A percentile compares a stretch with the other conserved stretches of the same genome.
phyloP scores from a whole-genome alignment of 768 basidiomycete genomes.

The Rhizopogon vulgaris region DNA sequence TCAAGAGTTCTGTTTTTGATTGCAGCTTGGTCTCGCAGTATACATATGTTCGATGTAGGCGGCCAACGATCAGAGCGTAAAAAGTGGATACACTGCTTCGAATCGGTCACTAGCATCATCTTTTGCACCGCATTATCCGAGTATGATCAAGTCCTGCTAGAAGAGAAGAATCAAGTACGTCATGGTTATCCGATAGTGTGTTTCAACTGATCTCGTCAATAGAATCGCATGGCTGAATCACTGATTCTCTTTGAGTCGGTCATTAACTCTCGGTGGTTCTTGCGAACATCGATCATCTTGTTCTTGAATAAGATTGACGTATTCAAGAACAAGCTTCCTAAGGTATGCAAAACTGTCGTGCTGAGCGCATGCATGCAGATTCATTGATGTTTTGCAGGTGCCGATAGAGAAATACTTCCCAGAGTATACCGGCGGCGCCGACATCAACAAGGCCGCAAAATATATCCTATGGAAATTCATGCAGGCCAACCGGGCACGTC shows the following conservation, averaged over 20 bases:
- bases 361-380: neutral
- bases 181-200: neutral
- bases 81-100: slow-evolving; percentile 79
- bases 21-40: slow-evolving; percentile 20
- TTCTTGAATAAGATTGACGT: slow-evolving; percentile 72
- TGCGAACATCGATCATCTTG: slow-evolving; percentile 58
- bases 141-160: slow-evolving; percentile 68
- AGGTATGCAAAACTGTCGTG: slow-evolving; percentile 19
- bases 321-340: slow-evolving; percentile 68
- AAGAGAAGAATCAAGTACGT: slow-evolving; percentile 38
- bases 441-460: slow-evolving; percentile 92
- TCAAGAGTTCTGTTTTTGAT: neutral
- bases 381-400: slow-evolving; percentile 34
- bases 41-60: slow-evolving; percentile 75
- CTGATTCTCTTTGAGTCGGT: slow-evolving; percentile 71
- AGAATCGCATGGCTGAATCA: slow-evolving; percentile 77
- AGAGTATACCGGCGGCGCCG: slow-evolving; percentile 82
- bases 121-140: slow-evolving; percentile 73
- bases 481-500: slow-evolving; percentile 77
- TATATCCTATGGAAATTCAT: slow-evolving; percentile 95
- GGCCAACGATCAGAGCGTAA: slow-evolving; percentile 79
- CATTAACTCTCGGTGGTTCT: slow-evolving; percentile 78
- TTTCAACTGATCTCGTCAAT: neutral
- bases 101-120: slow-evolving; percentile 75
- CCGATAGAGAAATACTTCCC: slow-evolving; percentile 78